These are phyloP conservation scores for Clavispora vitiphila DNA, from an alignment of 805 yeast genomes.

Conservation along the genomic window DNA sequence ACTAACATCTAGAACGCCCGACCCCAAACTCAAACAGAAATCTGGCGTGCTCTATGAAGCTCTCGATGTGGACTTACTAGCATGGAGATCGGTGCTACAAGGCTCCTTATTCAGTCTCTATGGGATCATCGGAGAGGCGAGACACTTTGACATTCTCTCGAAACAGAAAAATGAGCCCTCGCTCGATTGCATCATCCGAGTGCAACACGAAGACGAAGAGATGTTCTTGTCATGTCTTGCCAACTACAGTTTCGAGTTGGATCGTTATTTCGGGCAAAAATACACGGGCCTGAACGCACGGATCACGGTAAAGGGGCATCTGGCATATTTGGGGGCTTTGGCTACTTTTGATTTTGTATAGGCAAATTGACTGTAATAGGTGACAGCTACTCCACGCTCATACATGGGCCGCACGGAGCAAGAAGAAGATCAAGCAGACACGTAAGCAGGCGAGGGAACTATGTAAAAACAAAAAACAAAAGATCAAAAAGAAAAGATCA, in stretches of 20 bases:
- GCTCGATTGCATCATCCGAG: conserved; percentile 19
- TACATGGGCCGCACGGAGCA: too few species aligned
- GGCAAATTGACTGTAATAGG: too few species aligned
- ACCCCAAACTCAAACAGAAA: conserved; percentile 12
- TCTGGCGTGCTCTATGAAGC: conserved; percentile 9
- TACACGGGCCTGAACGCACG: conserved; percentile 14
- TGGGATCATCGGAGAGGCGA: conserved; percentile 32
- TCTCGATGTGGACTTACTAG: conserved; percentile 22
- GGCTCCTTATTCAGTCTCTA: conserved; percentile 23
- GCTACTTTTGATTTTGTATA: neutral
- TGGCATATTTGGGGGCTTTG: conserved; percentile 17
- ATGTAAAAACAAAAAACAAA: too few species aligned
- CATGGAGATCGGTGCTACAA: conserved; percentile 28
- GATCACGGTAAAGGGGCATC: conserved; percentile 13
- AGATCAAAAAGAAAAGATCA: too few species aligned
- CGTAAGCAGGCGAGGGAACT: too few species aligned
- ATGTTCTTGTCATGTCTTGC: conserved; percentile 27
- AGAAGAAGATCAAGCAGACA: too few species aligned
- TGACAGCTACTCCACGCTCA: too few species aligned
- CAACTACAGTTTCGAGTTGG: conserved; percentile 26
- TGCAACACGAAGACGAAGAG: conserved; percentile 25
- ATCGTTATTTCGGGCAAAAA: conserved; percentile 19
- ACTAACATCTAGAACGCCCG: conserved; percentile 10
- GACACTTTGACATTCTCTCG: conserved; percentile 25
- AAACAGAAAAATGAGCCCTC: conserved; percentile 11